A percentile compares a stretch with the other conserved stretches of the same genome.
Conservation (phyloP, 148 eudicot genomes). For the Dysphania ambrosioides region DNA sequence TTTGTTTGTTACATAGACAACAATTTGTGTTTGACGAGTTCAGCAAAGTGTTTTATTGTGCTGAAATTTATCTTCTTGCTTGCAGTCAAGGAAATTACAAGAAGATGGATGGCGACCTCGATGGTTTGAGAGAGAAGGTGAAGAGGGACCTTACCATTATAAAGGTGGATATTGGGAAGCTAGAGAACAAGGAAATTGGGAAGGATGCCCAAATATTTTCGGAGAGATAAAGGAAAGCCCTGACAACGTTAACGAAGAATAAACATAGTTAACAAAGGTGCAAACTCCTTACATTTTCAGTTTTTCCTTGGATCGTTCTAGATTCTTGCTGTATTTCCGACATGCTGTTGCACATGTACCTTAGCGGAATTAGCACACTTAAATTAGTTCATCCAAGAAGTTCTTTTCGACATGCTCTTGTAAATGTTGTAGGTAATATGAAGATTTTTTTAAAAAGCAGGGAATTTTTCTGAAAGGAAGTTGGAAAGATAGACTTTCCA, state of each 20-base stretch:
- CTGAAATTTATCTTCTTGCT: conserved; percentile 5
- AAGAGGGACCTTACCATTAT: conserved; percentile 57
- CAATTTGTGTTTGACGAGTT: not conserved
- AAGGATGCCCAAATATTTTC: conserved; percentile 64
- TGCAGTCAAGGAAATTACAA: conserved; percentile 80
- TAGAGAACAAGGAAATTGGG: conserved; percentile 59
- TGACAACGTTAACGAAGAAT: conserved; percentile 30
- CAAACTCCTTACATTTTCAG: not conserved
- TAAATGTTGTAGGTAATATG: too few relatives aligned
- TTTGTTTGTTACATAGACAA: not conserved
- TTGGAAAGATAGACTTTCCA: not conserved
- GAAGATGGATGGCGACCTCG: conserved; percentile 87
- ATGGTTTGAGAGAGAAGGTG: conserved; percentile 71
- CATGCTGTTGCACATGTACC: not conserved
- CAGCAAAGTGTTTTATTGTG: not conserved
- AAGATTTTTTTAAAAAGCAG: not conserved
- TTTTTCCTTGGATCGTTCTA: not conserved
- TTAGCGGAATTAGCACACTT: too few relatives aligned
- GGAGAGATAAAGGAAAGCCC: conserved; percentile 58
- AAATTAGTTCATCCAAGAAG: not conserved
- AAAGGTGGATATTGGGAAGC: conserved; percentile 88
- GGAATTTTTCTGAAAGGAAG: not conserved
- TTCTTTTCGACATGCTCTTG: not conserved
- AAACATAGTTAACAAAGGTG: conserved; percentile 37
- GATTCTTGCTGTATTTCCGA: not conserved